Conservation (phyloP, 1,139 yeast genomes). For the Taphrina populina region DNA sequence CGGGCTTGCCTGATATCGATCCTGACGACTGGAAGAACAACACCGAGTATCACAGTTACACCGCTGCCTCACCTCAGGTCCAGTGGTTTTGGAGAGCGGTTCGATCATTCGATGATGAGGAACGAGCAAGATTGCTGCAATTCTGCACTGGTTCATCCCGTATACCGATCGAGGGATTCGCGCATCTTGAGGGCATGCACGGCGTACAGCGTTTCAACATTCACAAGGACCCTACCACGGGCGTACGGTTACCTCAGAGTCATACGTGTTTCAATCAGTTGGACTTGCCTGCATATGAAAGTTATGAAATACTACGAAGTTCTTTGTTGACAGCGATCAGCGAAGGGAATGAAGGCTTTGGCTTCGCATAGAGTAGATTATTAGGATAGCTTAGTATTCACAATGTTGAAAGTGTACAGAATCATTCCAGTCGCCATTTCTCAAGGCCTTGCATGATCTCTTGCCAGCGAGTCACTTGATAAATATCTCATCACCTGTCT, state of each 20-base stretch:
- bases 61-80: slow-evolving; percentile 80
- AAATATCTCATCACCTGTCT: no score
- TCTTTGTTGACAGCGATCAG: slow-evolving; percentile 80
- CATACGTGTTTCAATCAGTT: slow-evolving; percentile 64
- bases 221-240: slow-evolving; percentile 82
- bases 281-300: slow-evolving; percentile 88
- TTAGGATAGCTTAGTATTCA: no score
- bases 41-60: slow-evolving; percentile 77
- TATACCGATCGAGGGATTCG: slow-evolving; percentile 92
- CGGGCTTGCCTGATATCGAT: slow-evolving; percentile 95
- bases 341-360: slow-evolving; percentile 97
- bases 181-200: slow-evolving; percentile 82
- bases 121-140: slow-evolving; percentile 86
- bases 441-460: no score
- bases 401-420: no score
- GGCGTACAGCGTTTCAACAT: slow-evolving; percentile 86
- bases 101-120: slow-evolving; percentile 88
- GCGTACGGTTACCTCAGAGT: slow-evolving; percentile 72
- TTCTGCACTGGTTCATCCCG: slow-evolving; percentile 97
- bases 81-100: slow-evolving; percentile 99
- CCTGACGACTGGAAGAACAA: slow-evolving; percentile 93
- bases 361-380: slow-evolving; percentile 74
- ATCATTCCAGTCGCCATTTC: no score
- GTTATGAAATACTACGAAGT: slow-evolving; percentile 79
- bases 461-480: no score